phyloP scores from a whole-genome alignment of 176 grass and related monocot species.

The Raddia guianensis region DNA sequence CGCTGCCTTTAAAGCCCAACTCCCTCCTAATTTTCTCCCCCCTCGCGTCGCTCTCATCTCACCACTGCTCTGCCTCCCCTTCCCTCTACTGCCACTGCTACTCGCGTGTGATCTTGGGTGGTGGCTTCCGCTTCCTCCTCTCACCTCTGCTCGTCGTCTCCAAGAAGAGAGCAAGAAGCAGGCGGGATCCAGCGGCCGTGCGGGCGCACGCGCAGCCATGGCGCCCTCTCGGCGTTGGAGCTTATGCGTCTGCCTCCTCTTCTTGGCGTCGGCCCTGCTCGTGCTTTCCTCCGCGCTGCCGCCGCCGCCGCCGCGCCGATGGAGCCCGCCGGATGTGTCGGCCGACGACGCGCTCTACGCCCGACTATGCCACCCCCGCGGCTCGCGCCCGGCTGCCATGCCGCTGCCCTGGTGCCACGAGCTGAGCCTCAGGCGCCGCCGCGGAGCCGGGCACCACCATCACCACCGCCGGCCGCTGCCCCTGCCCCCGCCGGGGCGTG shows the following conservation, averaged over 20 bases:
- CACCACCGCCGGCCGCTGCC: constrained; percentile 18
- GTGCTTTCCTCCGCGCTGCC: constrained; percentile 32
- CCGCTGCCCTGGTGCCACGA: constrained; percentile 53
- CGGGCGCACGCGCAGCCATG: constrained; percentile 44
- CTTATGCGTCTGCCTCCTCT: constrained; percentile 35
- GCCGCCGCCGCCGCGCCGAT: not conserved
- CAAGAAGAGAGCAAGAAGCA: constrained; percentile 31
- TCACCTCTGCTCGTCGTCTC: not conserved
- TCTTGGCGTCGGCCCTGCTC: constrained; percentile 51
- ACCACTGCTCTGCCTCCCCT: not conserved
- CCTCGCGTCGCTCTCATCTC: constrained; percentile 39
- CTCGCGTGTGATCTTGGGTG: constrained; percentile 5
- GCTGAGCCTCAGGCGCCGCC: constrained; percentile 24
- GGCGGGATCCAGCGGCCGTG: constrained; percentile 1
- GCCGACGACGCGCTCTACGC: constrained; percentile 37
- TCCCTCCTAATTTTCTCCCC: constrained; percentile 28
- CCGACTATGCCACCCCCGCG: constrained; percentile 45
- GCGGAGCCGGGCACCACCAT: not conserved
- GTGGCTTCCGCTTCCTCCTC: not conserved
- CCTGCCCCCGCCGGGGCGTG: constrained; percentile 49
- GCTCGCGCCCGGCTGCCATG: not conserved
- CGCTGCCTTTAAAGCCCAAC: constrained; percentile 59
- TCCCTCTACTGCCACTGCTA: not conserved
- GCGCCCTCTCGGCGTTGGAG: constrained; percentile 26
- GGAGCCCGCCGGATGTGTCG: not conserved